Evolutionary conservation across 2,329 filamentous ascomycete species (phyloP).

Genomic region (Purpureocillium takamizusanense): DNA sequence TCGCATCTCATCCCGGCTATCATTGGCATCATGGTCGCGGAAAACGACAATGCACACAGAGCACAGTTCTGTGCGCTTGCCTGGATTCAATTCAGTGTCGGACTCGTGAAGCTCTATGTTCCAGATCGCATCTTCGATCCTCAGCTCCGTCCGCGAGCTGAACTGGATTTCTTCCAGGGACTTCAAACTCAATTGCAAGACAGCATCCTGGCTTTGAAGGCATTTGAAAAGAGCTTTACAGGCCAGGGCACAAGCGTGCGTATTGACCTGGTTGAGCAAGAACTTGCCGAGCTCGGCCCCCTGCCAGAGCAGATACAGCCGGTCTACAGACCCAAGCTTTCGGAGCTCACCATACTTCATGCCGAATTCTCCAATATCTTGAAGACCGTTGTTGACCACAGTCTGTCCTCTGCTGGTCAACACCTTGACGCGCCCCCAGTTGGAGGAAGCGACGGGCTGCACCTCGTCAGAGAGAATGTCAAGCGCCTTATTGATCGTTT

Average conservation of each 20-base stretch:
- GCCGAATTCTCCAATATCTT: slow-evolving; percentile 75
- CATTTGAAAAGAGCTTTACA: slow-evolving; percentile 59
- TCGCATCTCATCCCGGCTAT: slow-evolving; percentile 37
- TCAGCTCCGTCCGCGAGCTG: slow-evolving; percentile 54
- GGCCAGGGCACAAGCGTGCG: slow-evolving; percentile 61
- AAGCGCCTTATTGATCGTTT: slow-evolving; percentile 63
- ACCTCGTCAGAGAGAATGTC: slow-evolving; percentile 48
- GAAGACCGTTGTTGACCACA: slow-evolving; percentile 47
- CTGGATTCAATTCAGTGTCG: slow-evolving; percentile 69
- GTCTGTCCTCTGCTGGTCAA: slow-evolving; percentile 27
- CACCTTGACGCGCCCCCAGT: slow-evolving; percentile 12
- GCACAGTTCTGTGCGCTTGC: slow-evolving; percentile 39
- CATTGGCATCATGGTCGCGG: slow-evolving; percentile 27
- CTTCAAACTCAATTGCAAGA: slow-evolving; percentile 44
- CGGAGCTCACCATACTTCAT: slow-evolving; percentile 64
- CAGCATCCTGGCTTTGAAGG: slow-evolving; percentile 50
- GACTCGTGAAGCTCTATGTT: slow-evolving; percentile 70
- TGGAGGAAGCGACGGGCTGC: slow-evolving; percentile 26
- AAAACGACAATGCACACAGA: slow-evolving; percentile 8
- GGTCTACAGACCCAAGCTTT: slow-evolving; percentile 62
- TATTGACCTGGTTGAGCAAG: slow-evolving; percentile 50
- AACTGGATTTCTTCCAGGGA: slow-evolving; percentile 48
- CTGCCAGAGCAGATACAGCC: slow-evolving; percentile 54
- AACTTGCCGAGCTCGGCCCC: slow-evolving; percentile 55
- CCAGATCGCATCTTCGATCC: slow-evolving; percentile 85